Conservation (phyloP, 148 eudicot species). For the Cornus kousa region DNA sequence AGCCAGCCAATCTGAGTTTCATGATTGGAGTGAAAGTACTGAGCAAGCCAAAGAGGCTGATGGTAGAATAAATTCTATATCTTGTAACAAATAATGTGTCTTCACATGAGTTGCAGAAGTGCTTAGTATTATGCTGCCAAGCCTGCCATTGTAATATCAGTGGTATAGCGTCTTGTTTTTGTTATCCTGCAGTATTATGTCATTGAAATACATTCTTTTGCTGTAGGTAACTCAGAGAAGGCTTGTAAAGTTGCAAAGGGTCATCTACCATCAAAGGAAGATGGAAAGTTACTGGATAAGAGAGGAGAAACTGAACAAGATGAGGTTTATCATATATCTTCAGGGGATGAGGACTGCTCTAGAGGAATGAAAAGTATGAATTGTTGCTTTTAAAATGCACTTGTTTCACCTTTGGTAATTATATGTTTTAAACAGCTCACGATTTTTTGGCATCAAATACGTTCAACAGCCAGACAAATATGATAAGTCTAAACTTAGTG, state of each 20-base stretch:
- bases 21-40: background rate
- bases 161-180: no score
- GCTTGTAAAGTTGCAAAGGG: constrained; percentile 32
- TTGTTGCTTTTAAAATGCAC: background rate
- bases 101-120: background rate
- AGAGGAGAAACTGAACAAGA: constrained; percentile 27
- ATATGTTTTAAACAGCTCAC: background rate
- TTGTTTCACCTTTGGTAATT: background rate
- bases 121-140: background rate
- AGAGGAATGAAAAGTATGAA: constrained; percentile 89
- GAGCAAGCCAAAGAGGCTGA: background rate
- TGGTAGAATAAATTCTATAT: background rate
- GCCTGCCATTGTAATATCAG: background rate
- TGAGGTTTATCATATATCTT: constrained; percentile 64
- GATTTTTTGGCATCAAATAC: background rate
- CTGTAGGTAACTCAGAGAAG: constrained; percentile 51
- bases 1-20: background rate
- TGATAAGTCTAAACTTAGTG: background rate
- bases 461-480: background rate
- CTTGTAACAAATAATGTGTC: background rate
- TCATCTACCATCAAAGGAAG: constrained; percentile 19
- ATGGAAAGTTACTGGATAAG: constrained; percentile 26
- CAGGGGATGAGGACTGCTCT: constrained; percentile 75
- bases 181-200: background rate
- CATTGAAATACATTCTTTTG: background rate